Evolutionary conservation across 805 yeast species (phyloP).

Genomic region (Kodamaea lidongshanica): DNA sequence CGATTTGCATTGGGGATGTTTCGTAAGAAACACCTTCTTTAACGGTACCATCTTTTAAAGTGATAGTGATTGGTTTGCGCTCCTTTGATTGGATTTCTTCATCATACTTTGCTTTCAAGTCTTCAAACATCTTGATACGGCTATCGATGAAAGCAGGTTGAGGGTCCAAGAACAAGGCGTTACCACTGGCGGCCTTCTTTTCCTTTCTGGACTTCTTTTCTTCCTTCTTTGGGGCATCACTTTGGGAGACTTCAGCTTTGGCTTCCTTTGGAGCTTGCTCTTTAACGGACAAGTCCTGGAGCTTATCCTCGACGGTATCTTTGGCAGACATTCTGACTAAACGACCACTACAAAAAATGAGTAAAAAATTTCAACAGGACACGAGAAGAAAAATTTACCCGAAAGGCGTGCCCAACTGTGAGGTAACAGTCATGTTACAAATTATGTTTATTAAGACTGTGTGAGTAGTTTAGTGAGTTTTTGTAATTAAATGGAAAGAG

Average conservation of each 20-base stretch:
- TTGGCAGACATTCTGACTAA: constrained; percentile 13
- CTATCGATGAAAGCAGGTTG: constrained; percentile 79
- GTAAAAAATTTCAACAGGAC: no score
- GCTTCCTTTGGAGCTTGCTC: constrained; percentile 13
- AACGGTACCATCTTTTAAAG: constrained; percentile 79
- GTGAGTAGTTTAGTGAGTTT: no score
- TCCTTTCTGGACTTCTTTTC: constrained; percentile 16
- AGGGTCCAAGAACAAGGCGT: constrained; percentile 52
- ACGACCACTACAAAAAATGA: no score
- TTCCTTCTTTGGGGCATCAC: constrained; percentile 11
- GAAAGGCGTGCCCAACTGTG: no score
- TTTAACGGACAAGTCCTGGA: constrained; percentile 37
- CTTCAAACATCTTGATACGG: constrained; percentile 73
- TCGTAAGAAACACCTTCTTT: constrained; percentile 82
- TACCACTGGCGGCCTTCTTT: constrained; percentile 37
- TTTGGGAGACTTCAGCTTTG: constrained; percentile 9
- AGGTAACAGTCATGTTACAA: no score
- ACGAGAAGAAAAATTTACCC: no score
- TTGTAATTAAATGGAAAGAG: no score
- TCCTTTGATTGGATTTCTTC: constrained; percentile 60
- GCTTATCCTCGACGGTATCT: constrained; percentile 38
- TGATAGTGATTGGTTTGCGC: constrained; percentile 58
- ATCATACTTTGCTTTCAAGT: constrained; percentile 71
- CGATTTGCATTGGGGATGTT: constrained; percentile 84
- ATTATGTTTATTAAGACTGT: no score